Evolutionary conservation across 2,329 filamentous ascomycete species (phyloP), one percentile per base, ranked within the genome.

Genomic region (Aspergillus carbonarius): DNA sequence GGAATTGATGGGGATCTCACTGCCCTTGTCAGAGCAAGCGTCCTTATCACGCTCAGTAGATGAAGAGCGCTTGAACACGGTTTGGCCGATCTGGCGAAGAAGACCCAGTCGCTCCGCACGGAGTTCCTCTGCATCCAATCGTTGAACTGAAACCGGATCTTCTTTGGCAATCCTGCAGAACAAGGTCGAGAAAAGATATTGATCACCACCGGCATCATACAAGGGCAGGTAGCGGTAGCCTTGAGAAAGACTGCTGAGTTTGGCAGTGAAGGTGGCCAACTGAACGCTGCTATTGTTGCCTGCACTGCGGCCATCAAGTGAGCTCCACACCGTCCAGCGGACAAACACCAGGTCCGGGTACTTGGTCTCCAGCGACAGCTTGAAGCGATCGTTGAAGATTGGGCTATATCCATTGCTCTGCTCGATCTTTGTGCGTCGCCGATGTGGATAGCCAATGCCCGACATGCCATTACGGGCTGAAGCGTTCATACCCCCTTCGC

Each of bases 351-450:
- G 82, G 67, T 95, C 92, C 0, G 93, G 93, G 71, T 93, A 93
- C 71, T 96, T 96, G n/a, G 95, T 98, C 49, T 92, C 92, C 23
- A 97, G 82, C 57, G 87, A 88, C 75, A 97, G 89, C 61, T 86
- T 85, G 76, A 93, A 90, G 58, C 85, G 84, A 66, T 91, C 87
- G 66, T 93, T 86, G 75, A 96, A 99, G 56, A 88, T 82, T 1
- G 95, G 95, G 72, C 96, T 96, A 78, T 96, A 98, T 23, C 93
- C 93, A 72, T 99, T 98, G 73, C 91, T 90, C 60, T 85, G 85
- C 30, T 93, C 86, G 55, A 96, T 88, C 62, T 85, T 85, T 1
- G 95, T 98, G 58, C 90, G 88, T 63, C 88, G 87, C 66, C 89
- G 88, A 64, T 93, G 85, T 7, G 91, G 91, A 57, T 87, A 84